A percentile compares a stretch with the other conserved stretches of the same genome.
Evolutionary conservation across 352 stramenopile genomes (phyloP).

Genomic region (Thraustochytrium sp.): DNA sequence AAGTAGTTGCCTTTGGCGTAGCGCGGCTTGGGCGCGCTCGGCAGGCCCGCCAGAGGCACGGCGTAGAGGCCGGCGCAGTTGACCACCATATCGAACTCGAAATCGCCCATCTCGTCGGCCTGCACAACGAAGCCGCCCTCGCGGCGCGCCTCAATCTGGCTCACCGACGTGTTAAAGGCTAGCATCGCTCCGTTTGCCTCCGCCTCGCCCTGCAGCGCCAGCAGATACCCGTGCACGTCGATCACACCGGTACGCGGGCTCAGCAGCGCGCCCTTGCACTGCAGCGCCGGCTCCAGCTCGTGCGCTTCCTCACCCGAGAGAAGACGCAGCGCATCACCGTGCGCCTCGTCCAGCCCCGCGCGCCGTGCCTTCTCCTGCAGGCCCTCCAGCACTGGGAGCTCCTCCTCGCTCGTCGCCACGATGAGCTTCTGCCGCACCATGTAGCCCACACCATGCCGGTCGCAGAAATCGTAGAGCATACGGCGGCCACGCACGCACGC

Average conservation of each 20-base stretch:
- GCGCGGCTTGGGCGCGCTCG: conserved; percentile 54
- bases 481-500: conserved; percentile 80
- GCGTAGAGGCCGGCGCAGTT: conserved; percentile 82
- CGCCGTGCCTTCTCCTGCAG: conserved; percentile 48
- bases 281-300: conserved; percentile 61
- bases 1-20: conserved; percentile 97
- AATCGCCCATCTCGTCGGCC: conserved; percentile 55
- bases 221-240: conserved; percentile 83
- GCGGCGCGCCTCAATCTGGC: conserved; percentile 19
- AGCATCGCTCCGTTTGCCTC: conserved; percentile 75
- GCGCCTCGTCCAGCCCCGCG: conserved; percentile 38
- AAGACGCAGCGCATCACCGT: conserved; percentile 58
- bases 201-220: conserved; percentile 78
- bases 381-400: conserved; percentile 56
- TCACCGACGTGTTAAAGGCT: conserved; percentile 63
- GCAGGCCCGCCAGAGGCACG: neutral
- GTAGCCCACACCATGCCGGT: conserved; percentile 66
- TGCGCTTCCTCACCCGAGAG: conserved; percentile 56
- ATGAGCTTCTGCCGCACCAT: conserved; percentile 88
- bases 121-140: conserved; percentile 52
- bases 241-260: conserved; percentile 92
- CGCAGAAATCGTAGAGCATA: conserved; percentile 84
- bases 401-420: conserved; percentile 69
- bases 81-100: conserved; percentile 81
- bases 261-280: conserved; percentile 65